Conservation (phyloP, 208 protist genomes). For the Strigomonas culicis region DNA sequence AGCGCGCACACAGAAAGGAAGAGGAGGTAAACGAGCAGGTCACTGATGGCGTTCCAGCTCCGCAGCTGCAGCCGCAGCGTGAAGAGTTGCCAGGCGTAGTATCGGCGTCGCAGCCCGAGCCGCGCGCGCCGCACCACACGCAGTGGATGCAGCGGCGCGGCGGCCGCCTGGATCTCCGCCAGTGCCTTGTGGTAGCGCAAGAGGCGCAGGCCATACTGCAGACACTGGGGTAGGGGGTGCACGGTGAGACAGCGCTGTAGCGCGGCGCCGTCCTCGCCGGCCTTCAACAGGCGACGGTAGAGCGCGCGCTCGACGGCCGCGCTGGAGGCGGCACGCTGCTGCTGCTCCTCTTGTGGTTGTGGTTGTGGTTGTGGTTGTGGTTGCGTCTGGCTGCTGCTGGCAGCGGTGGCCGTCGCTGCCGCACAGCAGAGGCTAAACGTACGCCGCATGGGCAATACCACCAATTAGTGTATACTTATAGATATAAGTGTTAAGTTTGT, state of each 20-base stretch:
- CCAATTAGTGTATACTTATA: neutral
- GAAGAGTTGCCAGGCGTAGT: constrained; percentile 62
- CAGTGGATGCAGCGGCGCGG: constrained; percentile 25
- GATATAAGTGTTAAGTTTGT: constrained; percentile 8
- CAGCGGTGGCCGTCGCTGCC: neutral
- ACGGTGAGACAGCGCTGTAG: constrained; percentile 63
- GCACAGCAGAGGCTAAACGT: neutral
- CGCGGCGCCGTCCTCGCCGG: constrained; percentile 63
- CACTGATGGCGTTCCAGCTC: constrained; percentile 60
- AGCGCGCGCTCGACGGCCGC: constrained; percentile 36
- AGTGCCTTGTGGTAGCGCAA: constrained; percentile 59
- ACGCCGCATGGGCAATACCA: no score
- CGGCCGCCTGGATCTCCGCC: constrained; percentile 40
- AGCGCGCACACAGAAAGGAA: constrained; percentile 62
- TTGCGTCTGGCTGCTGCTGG: no score
- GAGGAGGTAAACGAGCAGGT: constrained; percentile 70
- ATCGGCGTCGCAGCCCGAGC: constrained; percentile 35
- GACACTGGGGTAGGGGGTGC: constrained; percentile 36
- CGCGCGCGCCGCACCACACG: constrained; percentile 27
- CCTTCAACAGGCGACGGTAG: constrained; percentile 72
- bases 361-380: no score
- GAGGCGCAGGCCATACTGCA: constrained; percentile 55
- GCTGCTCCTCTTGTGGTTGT: no score
- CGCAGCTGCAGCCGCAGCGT: constrained; percentile 49
- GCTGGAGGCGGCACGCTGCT: neutral